Conservation (phyloP, 2,329 filamentous ascomycete genomes). For the Trichoderma brevicompactum region DNA sequence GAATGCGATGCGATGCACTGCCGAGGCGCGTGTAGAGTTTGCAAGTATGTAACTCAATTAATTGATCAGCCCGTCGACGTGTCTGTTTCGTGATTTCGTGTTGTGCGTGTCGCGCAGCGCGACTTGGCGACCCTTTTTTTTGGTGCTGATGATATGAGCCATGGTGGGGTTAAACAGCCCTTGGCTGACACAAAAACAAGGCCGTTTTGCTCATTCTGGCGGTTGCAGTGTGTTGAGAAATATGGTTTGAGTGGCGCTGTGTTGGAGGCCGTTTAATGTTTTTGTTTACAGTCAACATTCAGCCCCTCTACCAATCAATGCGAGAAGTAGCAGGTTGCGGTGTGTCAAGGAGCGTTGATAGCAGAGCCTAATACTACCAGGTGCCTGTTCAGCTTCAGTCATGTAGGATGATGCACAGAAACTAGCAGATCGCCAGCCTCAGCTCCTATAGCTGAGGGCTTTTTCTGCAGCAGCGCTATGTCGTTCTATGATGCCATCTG, state of each 20-base stretch:
- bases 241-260: conserved; percentile 4
- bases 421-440: background rate
- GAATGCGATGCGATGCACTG: conserved; percentile 24
- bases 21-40: conserved; percentile 32
- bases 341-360: background rate
- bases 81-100: conserved; percentile 52
- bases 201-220: too few relatives aligned
- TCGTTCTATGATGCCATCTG: too few relatives aligned
- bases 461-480: background rate
- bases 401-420: background rate
- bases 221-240: background rate
- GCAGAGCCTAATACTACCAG: background rate
- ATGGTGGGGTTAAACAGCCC: conserved; percentile 19
- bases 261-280: background rate
- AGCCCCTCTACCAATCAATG: conserved; percentile 11
- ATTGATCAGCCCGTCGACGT: conserved; percentile 41
- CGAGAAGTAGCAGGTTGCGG: conserved; percentile 3
- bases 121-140: conserved; percentile 16
- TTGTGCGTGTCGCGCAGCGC: conserved; percentile 38
- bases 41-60: conserved; percentile 38
- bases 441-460: background rate
- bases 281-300: conserved; percentile 24
- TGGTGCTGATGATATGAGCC: conserved; percentile 1
- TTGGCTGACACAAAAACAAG: background rate
- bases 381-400: background rate